Evolutionary conservation across 2,329 filamentous ascomycete species (phyloP).

Genomic region (Nothophaeocryptopus gaeumannii): DNA sequence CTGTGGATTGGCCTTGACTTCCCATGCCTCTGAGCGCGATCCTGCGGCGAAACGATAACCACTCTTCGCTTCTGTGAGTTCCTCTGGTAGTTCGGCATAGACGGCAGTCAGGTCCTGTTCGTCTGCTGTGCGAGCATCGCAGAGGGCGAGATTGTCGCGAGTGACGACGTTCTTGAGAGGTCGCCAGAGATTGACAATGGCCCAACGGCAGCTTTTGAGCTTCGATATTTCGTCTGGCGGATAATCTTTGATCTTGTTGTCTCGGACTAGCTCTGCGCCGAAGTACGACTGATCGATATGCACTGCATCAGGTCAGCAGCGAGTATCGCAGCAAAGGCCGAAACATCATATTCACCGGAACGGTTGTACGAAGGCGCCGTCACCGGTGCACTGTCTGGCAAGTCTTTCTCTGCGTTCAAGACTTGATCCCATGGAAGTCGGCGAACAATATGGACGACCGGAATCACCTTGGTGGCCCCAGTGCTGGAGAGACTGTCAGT

Average conservation of each 20-base stretch:
- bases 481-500: slow-evolving; percentile 1
- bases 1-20: not conserved
- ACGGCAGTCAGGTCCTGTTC: not conserved
- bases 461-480: slow-evolving; percentile 3
- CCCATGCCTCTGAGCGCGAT: slow-evolving; percentile 1
- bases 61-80: not conserved
- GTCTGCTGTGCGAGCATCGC: slow-evolving; percentile 1
- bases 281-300: slow-evolving; percentile 11
- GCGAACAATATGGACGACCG: slow-evolving; percentile 1
- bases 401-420: no score
- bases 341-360: no score
- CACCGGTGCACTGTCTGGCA: no score
- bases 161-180: not conserved
- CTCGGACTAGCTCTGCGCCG: slow-evolving; percentile 2
- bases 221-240: not conserved
- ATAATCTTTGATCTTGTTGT: not conserved
- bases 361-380: no score
- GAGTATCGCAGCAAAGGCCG: no score
- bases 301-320: not conserved
- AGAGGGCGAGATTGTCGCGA: not conserved
- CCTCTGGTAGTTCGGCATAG: not conserved
- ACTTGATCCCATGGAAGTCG: no score
- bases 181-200: slow-evolving; percentile 7
- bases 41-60: slow-evolving; percentile 5
- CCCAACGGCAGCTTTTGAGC: slow-evolving; percentile 3